Evolutionary conservation across 345 rosid genomes (phyloP).

Genomic region (Heritiera fomes): DNA sequence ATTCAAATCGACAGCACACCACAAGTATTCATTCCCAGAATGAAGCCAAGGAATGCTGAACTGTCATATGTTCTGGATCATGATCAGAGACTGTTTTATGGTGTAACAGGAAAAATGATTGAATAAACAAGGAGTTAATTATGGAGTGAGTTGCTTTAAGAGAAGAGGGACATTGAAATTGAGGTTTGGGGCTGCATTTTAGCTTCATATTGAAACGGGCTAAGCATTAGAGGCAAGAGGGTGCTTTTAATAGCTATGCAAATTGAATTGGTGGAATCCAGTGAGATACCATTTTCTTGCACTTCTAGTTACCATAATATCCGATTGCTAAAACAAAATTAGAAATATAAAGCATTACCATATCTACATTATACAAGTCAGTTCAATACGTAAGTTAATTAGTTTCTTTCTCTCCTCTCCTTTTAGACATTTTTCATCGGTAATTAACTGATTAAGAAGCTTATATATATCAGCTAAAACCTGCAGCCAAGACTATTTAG

Average conservation of each 20-base stretch:
- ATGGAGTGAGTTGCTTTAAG: not conserved
- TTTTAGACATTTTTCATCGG: constrained; percentile 10
- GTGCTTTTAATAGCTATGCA: not conserved
- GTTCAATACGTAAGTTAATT: not conserved
- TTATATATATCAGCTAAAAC: constrained; percentile 3
- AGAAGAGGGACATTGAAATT: not conserved
- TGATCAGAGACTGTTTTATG: not conserved
- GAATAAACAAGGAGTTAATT: not conserved
- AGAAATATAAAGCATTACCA: not conserved
- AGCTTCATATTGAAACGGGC: not conserved
- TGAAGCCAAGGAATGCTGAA: not conserved
- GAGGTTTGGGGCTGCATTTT: not conserved
- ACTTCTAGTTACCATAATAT: not conserved
- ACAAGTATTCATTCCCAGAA: not conserved
- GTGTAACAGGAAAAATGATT: not conserved
- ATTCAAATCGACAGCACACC: not conserved
- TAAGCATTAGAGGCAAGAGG: no score
- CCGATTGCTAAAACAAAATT: not conserved
- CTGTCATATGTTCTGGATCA: not conserved
- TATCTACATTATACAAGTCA: constrained; percentile 17
- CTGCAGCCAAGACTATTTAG: not conserved
- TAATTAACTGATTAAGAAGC: not conserved
- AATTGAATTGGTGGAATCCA: not conserved
- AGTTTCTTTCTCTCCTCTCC: not conserved
- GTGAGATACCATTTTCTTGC: not conserved